Base-by-base conservation (phyloP, 2,329 filamentous ascomycete genomes). In the Trichophyton rubrum region DNA sequence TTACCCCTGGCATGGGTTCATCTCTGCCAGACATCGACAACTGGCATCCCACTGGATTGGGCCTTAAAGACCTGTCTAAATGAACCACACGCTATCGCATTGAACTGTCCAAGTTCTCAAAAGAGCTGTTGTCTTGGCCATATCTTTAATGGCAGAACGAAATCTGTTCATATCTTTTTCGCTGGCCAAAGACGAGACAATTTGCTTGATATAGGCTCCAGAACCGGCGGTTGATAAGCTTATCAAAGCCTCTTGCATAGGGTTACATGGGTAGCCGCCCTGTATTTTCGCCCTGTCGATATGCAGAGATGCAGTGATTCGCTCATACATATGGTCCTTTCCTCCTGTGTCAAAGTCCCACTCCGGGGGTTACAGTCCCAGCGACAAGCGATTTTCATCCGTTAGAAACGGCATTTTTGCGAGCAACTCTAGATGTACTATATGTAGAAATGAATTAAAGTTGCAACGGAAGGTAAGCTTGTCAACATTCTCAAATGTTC, bases 1-100 rank as follows among this genome's bases (percentile, higher is more conserved):
- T 68, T n/a, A 77, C 70, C 2, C 69, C 71, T 13, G 64, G 59
- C 27, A 77, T 67, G 22, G 70, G 66, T 13, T 71, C 69, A 47
- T 76, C 70, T 13, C 75, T 68, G 0, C 75, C 75, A 59, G 71
- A n/a, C n/a, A n/a, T n/a, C n/a, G n/a, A n/a, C n/a, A n/a, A n/a
- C n/a, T n/a, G n/a, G n/a, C n/a, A n/a, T n/a, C 62, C 67, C 65
- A 67, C 15, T 59, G 27, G 11, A 62, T 55, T 6, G 56, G 15
- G 1, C 61, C 59, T 35, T 60, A 56, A 9, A 71, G 45, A 17
- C 70, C 67, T 3, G 68, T 64, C 41, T 71, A 68, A n/a, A 66
- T 17, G 11, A 65, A 15, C 6, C 6, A 2, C 8, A 9, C 45
- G 2, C 20, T 3, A 22, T 33, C 15, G 20, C 17, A 17, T 13